phyloP scores from a whole-genome alignment of 2,329 filamentous ascomycete genomes.

The Colletotrichum sp. region DNA sequence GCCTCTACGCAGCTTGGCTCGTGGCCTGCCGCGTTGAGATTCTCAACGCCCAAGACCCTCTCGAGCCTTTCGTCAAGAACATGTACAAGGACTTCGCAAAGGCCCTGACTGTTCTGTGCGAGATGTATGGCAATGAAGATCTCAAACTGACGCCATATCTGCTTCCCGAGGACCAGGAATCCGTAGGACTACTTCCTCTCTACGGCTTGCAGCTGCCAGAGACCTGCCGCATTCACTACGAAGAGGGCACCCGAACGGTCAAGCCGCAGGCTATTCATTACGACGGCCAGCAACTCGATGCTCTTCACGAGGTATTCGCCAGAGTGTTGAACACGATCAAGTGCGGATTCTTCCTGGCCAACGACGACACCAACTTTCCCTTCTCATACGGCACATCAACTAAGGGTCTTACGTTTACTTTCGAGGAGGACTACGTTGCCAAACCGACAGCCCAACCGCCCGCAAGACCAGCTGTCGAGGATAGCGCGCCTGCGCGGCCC shows the following conservation, averaged over 20 bases:
- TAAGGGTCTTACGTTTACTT: constrained; percentile 9
- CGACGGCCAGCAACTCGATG: neutral
- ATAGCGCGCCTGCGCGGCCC: neutral
- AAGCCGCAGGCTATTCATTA: constrained; percentile 47
- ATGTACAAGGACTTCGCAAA: constrained; percentile 53
- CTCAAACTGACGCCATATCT: constrained; percentile 51
- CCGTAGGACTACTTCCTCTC: constrained; percentile 49
- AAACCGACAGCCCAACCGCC: neutral
- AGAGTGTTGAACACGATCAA: constrained; percentile 54
- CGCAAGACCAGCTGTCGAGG: neutral
- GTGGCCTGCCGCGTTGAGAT: constrained; percentile 51
- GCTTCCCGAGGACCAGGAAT: constrained; percentile 55
- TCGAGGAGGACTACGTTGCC: constrained; percentile 5
- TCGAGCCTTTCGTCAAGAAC: constrained; percentile 49
- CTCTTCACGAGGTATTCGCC: constrained; percentile 32
- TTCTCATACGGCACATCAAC: constrained; percentile 9
- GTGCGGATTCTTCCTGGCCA: constrained; percentile 53
- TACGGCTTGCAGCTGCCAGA: constrained; percentile 40
- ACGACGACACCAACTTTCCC: constrained; percentile 31
- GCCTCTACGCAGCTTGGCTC: constrained; percentile 61
- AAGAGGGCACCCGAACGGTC: constrained; percentile 32
- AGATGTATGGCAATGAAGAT: constrained; percentile 44
- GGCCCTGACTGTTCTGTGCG: constrained; percentile 54
- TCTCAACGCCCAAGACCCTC: constrained; percentile 47
- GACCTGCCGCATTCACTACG: constrained; percentile 43